phyloP scores from a whole-genome alignment of 164 flowering plant species.

The Annona squamosa region DNA sequence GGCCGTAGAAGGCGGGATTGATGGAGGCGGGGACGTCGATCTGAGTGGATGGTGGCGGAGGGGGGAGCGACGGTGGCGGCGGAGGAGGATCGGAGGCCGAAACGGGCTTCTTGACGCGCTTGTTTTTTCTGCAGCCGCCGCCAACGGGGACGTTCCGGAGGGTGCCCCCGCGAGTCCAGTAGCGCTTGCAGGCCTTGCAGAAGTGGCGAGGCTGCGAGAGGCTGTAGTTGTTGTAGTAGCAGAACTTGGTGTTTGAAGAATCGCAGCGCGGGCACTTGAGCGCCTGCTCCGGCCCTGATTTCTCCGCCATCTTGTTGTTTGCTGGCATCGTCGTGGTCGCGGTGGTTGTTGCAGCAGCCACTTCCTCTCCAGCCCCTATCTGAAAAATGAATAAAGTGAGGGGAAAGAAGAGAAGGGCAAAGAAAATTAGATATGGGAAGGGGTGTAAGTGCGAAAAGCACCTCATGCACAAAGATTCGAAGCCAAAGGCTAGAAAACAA shows the following conservation, averaged over 20 bases:
- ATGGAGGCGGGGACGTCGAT: constrained; percentile 14
- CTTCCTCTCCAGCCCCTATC: neutral
- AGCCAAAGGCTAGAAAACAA: constrained; percentile 30
- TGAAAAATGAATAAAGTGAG: constrained; percentile 3
- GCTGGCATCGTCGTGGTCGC: neutral
- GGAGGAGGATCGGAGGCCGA: constrained; percentile 11
- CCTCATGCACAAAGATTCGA: constrained; percentile 10
- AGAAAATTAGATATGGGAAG: neutral
- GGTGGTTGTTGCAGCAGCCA: constrained; percentile 7
- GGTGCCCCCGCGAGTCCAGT: constrained; percentile 90
- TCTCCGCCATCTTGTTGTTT: constrained; percentile 16
- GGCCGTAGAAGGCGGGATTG: constrained; percentile 33
- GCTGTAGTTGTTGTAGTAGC: constrained; percentile 90
- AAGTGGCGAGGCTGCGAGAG: constrained; percentile 77
- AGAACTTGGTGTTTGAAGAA: constrained; percentile 78
- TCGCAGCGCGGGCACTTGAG: constrained; percentile 75
- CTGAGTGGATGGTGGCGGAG: constrained; percentile 8
- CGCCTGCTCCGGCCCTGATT: constrained; percentile 15
- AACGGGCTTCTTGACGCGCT: constrained; percentile 44
- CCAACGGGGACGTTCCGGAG: constrained; percentile 80
- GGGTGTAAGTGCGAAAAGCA: constrained; percentile 2
- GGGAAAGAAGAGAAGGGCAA: constrained; percentile 7
- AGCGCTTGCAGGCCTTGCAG: constrained; percentile 79
- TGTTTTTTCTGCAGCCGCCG: constrained; percentile 71
- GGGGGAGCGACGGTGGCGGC: constrained; percentile 12